Evolutionary conservation across 1,284 basidiomycete species (phyloP).

Genomic region (Acaromyces ingoldii): DNA sequence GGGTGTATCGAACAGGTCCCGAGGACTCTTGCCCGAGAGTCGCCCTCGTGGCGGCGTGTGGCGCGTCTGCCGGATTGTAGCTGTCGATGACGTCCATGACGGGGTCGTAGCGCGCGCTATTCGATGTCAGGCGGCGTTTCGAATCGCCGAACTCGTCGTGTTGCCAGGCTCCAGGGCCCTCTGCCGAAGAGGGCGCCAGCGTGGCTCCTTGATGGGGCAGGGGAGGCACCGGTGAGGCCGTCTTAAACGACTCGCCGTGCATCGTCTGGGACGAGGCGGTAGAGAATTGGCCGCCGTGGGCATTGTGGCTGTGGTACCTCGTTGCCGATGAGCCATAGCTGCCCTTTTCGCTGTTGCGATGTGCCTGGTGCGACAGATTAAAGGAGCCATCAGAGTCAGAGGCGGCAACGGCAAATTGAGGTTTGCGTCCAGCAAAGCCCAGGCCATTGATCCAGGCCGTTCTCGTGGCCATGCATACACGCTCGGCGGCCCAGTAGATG

Average conservation of each 20-base stretch:
- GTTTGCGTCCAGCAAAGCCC: slow-evolving; percentile 52
- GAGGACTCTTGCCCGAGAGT: too few species aligned
- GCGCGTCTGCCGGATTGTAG: slow-evolving; percentile 18
- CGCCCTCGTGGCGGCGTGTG: background rate
- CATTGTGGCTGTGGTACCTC: background rate
- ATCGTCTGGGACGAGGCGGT: background rate
- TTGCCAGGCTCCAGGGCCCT: too few species aligned
- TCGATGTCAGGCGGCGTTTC: background rate
- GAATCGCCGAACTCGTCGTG: too few species aligned
- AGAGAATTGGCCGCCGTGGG: background rate
- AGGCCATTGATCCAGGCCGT: slow-evolving; percentile 63
- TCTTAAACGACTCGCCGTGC: background rate
- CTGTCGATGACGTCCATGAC: slow-evolving; percentile 31
- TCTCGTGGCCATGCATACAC: slow-evolving; percentile 59
- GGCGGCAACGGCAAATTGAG: slow-evolving; percentile 24
- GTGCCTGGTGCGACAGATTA: too few species aligned
- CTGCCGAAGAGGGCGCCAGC: too few species aligned
- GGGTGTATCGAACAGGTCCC: too few species aligned
- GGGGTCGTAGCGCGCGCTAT: slow-evolving; percentile 28
- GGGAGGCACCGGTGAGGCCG: too few species aligned
- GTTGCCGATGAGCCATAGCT: too few species aligned
- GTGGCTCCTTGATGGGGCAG: too few species aligned
- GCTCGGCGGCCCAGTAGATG: slow-evolving; percentile 60
- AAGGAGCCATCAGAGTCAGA: background rate
- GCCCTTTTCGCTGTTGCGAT: too few species aligned